phyloP scores from a whole-genome alignment of 371 early-diverging fungal genomes.

The Circinella umbellata region DNA sequence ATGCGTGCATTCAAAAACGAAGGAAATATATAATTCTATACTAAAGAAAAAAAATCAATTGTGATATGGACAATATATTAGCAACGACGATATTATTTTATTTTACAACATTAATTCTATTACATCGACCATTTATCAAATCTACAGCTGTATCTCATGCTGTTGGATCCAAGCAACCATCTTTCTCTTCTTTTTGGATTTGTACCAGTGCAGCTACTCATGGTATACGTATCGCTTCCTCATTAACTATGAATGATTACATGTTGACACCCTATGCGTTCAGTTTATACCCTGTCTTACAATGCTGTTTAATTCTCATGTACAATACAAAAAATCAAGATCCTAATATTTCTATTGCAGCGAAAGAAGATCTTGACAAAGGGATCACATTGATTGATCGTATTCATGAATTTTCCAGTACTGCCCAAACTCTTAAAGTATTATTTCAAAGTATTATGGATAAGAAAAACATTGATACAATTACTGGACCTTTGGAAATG shows the following conservation, averaged over 20 bases:
- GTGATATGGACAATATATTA: slow-evolving; percentile 4
- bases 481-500: slow-evolving; percentile 17
- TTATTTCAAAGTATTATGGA: slow-evolving; percentile 41
- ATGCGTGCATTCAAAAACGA: too few species aligned
- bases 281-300: slow-evolving; percentile 48
- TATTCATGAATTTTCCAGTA: slow-evolving; percentile 37
- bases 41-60: too few species aligned
- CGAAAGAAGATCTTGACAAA: slow-evolving; percentile 41
- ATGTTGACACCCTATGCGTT: slow-evolving; percentile 53
- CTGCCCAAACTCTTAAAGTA: slow-evolving; percentile 33
- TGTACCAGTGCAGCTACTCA: slow-evolving; percentile 51
- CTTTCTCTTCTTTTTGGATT: slow-evolving; percentile 48
- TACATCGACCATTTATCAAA: slow-evolving; percentile 56
- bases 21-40: too few species aligned
- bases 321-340: slow-evolving; percentile 50
- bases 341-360: slow-evolving; percentile 35
- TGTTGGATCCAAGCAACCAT: slow-evolving; percentile 18
- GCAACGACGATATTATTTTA: slow-evolving; percentile 48
- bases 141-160: slow-evolving; percentile 13
- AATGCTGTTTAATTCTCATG: slow-evolving; percentile 51
- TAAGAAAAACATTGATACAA: slow-evolving; percentile 42
- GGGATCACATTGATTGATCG: slow-evolving; percentile 36
- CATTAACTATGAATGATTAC: slow-evolving; percentile 40
- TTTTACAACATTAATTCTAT: slow-evolving; percentile 41
- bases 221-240: slow-evolving; percentile 44